Percentiles rank a stretch among this genome's conserved stretches.
These are phyloP conservation scores for Candida sanyaensis DNA, from an alignment of 1,139 yeast genomes.

Conservation along the genomic window DNA sequence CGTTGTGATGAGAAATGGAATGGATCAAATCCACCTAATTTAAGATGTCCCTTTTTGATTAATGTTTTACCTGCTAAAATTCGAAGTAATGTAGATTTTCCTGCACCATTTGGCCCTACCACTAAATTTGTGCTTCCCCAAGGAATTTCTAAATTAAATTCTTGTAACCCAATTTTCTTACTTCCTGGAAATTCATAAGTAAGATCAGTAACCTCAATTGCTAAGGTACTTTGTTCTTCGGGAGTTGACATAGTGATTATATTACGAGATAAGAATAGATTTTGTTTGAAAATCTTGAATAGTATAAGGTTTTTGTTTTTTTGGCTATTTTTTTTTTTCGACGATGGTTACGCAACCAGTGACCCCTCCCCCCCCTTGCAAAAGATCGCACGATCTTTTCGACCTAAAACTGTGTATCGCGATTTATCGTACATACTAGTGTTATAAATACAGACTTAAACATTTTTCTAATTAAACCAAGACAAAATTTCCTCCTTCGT, in stretches of 20 bases:
- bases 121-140: conserved; percentile 76
- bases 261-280: too few species aligned
- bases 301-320: background rate
- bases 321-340: background rate
- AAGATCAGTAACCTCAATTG: conserved; percentile 66
- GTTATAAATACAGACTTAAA: too few species aligned
- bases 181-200: conserved; percentile 69
- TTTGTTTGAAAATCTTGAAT: too few species aligned
- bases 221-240: conserved; percentile 25
- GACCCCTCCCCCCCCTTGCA: too few species aligned
- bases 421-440: background rate
- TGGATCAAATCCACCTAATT: conserved; percentile 84
- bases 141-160: conserved; percentile 60
- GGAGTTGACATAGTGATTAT: background rate
- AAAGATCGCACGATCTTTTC: too few species aligned
- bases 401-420: too few species aligned
- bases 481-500: conserved; percentile 27
- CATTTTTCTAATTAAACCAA: conserved; percentile 24
- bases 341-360: too few species aligned
- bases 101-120: conserved; percentile 97
- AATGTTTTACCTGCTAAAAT: conserved; percentile 90
- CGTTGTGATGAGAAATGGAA: conserved; percentile 62
- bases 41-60: conserved; percentile 67
- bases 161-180: conserved; percentile 66
- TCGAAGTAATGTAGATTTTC: conserved; percentile 84